A percentile compares a stretch with the other conserved stretches of the same genome.
Conservation (phyloP, 2,329 filamentous ascomycete genomes). For the Trichoderma arundinaceum region DNA sequence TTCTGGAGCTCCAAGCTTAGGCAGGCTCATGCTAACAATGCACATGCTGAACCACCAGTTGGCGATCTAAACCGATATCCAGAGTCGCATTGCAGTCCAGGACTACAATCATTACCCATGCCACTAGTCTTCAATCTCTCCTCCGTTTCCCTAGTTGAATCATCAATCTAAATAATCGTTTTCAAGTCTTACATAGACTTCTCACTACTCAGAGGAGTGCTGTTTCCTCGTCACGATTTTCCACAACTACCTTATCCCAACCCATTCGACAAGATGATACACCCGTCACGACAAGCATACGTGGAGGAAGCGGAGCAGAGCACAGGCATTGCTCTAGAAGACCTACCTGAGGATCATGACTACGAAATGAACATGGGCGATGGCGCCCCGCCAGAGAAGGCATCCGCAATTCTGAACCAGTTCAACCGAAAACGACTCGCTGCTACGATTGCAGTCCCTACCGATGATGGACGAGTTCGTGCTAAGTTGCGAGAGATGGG, state of each 20-base stretch:
- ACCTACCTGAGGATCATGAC: constrained; percentile 73
- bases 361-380: constrained; percentile 75
- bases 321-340: constrained; percentile 54
- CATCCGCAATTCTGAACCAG: constrained; percentile 82
- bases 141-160: no score
- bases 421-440: constrained; percentile 91
- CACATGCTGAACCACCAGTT: constrained; percentile 1
- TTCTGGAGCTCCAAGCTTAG: constrained; percentile 15
- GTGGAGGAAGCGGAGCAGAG: constrained; percentile 80
- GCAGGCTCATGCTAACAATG: neutral
- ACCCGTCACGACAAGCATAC: constrained; percentile 90
- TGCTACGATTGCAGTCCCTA: constrained; percentile 88
- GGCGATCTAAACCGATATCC: neutral
- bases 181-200: neutral
- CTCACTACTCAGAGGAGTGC: neutral
- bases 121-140: neutral
- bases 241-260: neutral
- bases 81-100: neutral
- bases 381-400: constrained; percentile 78
- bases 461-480: constrained; percentile 87
- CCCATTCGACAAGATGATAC: constrained; percentile 61
- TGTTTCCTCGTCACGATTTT: neutral
- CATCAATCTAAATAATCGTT: neutral
- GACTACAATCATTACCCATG: neutral
- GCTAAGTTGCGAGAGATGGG: constrained; percentile 80